These are phyloP conservation scores for Verticillium tricorpus DNA, from an alignment of 2,329 filamentous ascomycete species.

Conservation along the genomic window DNA sequence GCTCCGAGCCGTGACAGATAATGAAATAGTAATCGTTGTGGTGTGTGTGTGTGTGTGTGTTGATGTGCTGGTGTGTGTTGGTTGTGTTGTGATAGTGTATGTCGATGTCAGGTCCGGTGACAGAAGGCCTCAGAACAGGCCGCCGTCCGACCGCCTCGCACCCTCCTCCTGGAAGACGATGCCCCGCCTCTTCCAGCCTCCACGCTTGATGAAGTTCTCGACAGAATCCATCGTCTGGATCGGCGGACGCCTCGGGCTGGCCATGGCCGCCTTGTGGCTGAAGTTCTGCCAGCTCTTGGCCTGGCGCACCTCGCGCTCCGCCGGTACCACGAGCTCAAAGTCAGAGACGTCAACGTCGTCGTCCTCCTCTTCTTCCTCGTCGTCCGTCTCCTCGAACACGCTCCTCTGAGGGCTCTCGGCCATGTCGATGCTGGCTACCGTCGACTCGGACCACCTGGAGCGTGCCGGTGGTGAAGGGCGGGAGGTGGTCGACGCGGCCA, in stretches of 20 bases:
- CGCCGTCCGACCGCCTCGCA: conserved; percentile 10
- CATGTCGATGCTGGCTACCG: conserved; percentile 19
- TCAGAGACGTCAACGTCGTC: conserved; percentile 9
- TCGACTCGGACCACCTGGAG: conserved; percentile 39
- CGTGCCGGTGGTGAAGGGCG: conserved; percentile 18
- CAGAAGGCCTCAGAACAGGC: conserved; percentile 9
- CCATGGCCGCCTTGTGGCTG: conserved; percentile 25
- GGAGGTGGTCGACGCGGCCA: conserved; percentile 4
- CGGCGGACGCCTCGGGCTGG: conserved; percentile 24
- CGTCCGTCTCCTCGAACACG: conserved; percentile 17
- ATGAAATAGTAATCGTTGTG: not conserved
- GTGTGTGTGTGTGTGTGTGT: not conserved
- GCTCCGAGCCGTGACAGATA: not conserved
- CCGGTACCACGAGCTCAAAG: conserved; percentile 5
- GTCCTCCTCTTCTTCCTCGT: conserved; percentile 11
- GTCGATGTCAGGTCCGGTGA: not conserved
- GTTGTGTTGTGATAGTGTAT: not conserved
- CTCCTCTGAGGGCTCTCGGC: not conserved
- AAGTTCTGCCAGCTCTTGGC: conserved; percentile 22
- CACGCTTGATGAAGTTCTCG: conserved; percentile 36
- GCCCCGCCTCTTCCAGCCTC: conserved; percentile 38
- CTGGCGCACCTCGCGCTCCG: conserved; percentile 8
- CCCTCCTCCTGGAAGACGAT: conserved; percentile 34
- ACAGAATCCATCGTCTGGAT: conserved; percentile 29
- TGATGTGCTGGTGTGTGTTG: not conserved